Base-by-base conservation (phyloP, 2,329 filamentous ascomycete genomes). In the Diaporthe citri region DNA sequence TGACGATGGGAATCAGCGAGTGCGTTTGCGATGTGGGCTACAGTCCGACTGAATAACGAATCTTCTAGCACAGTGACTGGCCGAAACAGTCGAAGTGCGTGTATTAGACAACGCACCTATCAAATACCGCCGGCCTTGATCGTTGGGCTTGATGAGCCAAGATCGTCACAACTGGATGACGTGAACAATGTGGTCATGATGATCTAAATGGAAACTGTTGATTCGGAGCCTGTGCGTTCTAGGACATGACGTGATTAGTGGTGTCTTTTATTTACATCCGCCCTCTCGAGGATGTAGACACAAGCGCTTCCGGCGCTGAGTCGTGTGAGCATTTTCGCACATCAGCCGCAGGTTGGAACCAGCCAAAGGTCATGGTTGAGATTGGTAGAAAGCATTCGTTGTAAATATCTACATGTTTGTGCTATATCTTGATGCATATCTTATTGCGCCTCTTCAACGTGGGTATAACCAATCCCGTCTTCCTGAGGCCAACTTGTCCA, bases 321-420 rank as follows among this genome's bases (percentile, higher is more conserved):
- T n/a, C 15, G 20, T 36, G 10, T 10, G 17, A 15, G 15, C 3
- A 0, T 25, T 1, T 31, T 31, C n/a, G 7, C 31, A 57, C 4
- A n/a, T 22, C 8, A n/a, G 0, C 5, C 1, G 10, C 31, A 22
- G 2, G 1, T 28, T 8, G 8, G 8, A 7, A 12, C 8, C n/a
- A 13, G 28, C 5, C 9, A 25, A 41, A 34, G 1, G n/a, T 25
- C 1, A 4, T 9, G 6, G 17, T 12, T 22, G 15, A 36, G 9
- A 12, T 25, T 25, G 8, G 2, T 28, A 52, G 7, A 6, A 6
- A 41, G 9, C 5, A 28, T 39, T 31, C 4, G 48, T 69, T 2
- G 31, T 12, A 22, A 22, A 31, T 69, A 31, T 69, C 8, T 69
- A 69, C 7, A 55, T 55, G 15, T 13, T 69, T 15, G 3, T 55